These are phyloP conservation scores for Curvularia hawaiiensis DNA, from an alignment of 2,329 filamentous ascomycete species.

Conservation along the genomic window DNA sequence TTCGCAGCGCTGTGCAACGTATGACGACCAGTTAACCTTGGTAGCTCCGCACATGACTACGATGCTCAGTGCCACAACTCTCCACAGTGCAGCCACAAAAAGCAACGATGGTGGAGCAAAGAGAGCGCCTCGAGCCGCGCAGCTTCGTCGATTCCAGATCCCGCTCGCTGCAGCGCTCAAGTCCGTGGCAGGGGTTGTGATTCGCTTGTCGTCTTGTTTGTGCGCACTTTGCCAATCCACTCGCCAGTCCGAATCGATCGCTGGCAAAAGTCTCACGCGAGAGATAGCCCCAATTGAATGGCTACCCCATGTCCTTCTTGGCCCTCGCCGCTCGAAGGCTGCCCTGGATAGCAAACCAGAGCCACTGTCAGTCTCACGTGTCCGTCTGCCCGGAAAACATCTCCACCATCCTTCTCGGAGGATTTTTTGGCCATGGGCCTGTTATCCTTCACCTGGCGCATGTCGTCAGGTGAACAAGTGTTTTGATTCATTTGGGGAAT, in stretches of 20 bases:
- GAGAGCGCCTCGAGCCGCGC: neutral
- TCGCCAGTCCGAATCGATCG: neutral
- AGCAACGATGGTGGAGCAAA: conserved; percentile 18
- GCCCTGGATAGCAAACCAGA: neutral
- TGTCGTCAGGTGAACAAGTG: neutral
- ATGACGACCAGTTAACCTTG: conserved; percentile 5
- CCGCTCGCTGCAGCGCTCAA: neutral
- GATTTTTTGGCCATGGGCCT: neutral
- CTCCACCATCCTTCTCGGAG: neutral
- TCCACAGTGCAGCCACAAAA: conserved; percentile 17
- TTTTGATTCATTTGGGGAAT: neutral
- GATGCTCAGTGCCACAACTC: neutral
- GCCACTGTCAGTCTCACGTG: neutral
- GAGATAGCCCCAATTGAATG: neutral
- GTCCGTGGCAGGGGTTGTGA: neutral
- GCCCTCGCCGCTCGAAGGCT: neutral
- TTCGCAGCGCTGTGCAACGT: neutral
- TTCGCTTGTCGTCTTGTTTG: neutral
- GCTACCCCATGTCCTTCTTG: conserved; percentile 5
- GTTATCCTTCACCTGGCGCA: neutral
- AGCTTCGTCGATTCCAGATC: neutral
- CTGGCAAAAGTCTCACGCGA: neutral
- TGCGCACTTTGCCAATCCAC: neutral
- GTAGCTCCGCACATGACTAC: conserved; percentile 16
- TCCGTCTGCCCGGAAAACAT: neutral